Evolutionary conservation across 2,329 filamentous ascomycete genomes (phyloP).

Genomic region (Aspergillus awamori): DNA sequence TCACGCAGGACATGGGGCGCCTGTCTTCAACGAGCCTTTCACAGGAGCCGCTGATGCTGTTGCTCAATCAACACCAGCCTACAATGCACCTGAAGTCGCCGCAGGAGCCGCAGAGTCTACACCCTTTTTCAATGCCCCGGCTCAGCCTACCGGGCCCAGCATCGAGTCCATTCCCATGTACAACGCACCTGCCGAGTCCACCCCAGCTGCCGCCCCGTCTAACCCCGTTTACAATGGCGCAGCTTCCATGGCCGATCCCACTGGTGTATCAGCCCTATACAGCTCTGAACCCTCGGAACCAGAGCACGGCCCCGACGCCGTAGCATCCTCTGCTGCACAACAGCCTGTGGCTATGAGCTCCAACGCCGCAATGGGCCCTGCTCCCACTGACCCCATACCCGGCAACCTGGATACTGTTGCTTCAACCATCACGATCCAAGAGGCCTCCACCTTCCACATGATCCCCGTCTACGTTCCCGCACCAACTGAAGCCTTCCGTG

Average conservation of each 20-base stretch:
- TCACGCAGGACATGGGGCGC: background rate
- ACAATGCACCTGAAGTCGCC: background rate
- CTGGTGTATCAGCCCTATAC: background rate
- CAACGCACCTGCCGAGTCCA: background rate
- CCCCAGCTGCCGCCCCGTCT: background rate
- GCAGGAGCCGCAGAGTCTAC: background rate
- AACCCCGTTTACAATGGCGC: background rate
- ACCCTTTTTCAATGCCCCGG: background rate
- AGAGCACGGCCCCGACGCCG: background rate
- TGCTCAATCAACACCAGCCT: background rate
- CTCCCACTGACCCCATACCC: slow-evolving; percentile 2
- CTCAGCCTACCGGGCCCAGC: background rate
- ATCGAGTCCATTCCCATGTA: background rate
- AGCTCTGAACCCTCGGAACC: background rate
- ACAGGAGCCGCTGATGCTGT: background rate
- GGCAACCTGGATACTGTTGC: slow-evolving; percentile 5
- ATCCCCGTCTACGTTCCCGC: slow-evolving; percentile 33
- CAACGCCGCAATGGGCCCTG: background rate
- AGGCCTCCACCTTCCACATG: slow-evolving; percentile 25
- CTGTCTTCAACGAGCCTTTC: background rate
- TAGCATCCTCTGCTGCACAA: background rate
- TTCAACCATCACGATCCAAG: slow-evolving; percentile 16
- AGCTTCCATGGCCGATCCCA: background rate
- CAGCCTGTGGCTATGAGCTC: background rate
- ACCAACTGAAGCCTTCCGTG: slow-evolving; percentile 23